Percentiles rank a stretch among this genome's conserved stretches.
These are phyloP conservation scores for Elsinoe arachidis DNA, from an alignment of 2,329 filamentous ascomycete genomes.

Conservation along the genomic window DNA sequence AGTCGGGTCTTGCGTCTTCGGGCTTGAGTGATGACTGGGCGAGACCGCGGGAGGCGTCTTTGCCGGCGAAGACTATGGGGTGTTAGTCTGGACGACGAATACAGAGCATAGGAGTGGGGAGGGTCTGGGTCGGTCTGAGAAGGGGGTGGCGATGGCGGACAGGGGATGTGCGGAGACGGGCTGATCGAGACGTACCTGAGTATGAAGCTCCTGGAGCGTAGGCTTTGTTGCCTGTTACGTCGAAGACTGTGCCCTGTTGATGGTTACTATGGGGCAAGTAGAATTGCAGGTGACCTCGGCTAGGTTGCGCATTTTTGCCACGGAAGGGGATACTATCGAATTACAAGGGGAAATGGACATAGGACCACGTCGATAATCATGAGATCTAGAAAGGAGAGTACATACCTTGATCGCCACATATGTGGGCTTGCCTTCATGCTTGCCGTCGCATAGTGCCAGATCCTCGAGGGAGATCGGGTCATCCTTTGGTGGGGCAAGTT, in stretches of 20 bases:
- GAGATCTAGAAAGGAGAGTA: neutral
- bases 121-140: no score
- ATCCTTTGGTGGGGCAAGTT: slow-evolving; percentile 75
- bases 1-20: slow-evolving; percentile 75
- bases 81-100: neutral
- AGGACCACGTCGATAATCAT: no score
- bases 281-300: no score
- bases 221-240: slow-evolving; percentile 80
- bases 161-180: neutral
- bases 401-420: slow-evolving; percentile 51
- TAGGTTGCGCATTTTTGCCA: no score
- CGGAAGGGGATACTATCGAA: no score
- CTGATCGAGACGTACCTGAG: slow-evolving; percentile 52
- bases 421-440: slow-evolving; percentile 51
- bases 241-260: slow-evolving; percentile 76
- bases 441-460: slow-evolving; percentile 75
- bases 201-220: slow-evolving; percentile 80
- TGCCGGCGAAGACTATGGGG: slow-evolving; percentile 76
- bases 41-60: slow-evolving; percentile 88
- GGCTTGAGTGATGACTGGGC: slow-evolving; percentile 76
- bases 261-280: neutral
- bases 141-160: no score
- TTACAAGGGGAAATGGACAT: no score
- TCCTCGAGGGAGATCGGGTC: slow-evolving; percentile 76
- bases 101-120: no score